Base-by-base conservation (phyloP, 257 asterid genomes). In the Nicotiana otophora region DNA sequence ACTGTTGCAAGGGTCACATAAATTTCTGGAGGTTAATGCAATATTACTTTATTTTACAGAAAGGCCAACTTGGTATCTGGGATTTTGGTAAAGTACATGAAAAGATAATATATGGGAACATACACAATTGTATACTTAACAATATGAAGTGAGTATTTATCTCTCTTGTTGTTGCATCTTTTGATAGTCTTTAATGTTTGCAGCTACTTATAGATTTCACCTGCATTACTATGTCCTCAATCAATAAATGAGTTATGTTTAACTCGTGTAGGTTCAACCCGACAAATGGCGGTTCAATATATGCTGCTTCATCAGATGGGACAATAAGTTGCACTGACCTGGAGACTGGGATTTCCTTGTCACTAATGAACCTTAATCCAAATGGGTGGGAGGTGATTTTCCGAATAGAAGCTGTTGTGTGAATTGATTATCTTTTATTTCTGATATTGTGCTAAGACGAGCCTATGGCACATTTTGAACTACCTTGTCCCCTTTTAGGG, bases 61-160 rank as follows among this genome's bases (percentile, higher is more conserved):
- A 94, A 96, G 99, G 99, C 64, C 99, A 96, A 87, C 94, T 96
- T 89, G 99, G 99, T 85, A 94, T 96, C 77, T 96, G 98, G 99
- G 98, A 96, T 91, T 96, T 92, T 67, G 89, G 42, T 30, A 92
- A 92, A 88, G 98, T 92, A 83, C 89, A 93, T 63, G 98, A 96
- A 91, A 94, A 85, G 90, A 92, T 89, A 15, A 98, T 96, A 17
- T 96, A 96, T 86, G 88, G 89, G 48, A 89, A 94, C 82, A 84
- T 95, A 81, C 99, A 96, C 82, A 85, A 90, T 77, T 94, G 98
- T 89, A 91, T 96, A 58, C 89, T 96, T 83, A 96, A 96, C 87
- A 96, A 91, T 87, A 89, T 96, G 93, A 94, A 92, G 99, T 96
- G 89, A 92, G 98, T 86, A 55, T 60, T 63, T 77, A 10, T 34